These are phyloP conservation scores for Erodium moschatum DNA, from an alignment of 441 rosid species.

Conservation along the genomic window DNA sequence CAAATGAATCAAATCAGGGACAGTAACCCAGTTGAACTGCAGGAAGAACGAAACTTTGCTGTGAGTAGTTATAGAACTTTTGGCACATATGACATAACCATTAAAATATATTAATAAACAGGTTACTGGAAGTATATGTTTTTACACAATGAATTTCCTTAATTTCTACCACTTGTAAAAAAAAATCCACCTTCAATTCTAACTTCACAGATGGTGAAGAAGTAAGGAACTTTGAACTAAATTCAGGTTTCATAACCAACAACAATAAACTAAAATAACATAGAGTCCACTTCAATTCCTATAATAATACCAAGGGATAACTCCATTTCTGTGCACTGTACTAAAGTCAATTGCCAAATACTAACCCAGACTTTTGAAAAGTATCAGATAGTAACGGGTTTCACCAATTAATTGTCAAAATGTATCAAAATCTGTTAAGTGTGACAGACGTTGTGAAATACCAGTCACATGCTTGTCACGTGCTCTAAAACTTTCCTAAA, in stretches of 20 bases:
- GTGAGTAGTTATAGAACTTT: neutral
- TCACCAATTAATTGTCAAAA: no score
- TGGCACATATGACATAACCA: neutral
- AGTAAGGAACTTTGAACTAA: neutral
- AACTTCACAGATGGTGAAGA: neutral
- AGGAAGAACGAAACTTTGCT: neutral
- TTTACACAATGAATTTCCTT: neutral
- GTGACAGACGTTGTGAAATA: no score
- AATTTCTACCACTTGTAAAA: neutral
- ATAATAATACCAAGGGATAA: no score
- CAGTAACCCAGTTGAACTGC: neutral
- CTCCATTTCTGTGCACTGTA: no score
- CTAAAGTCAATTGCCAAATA: no score
- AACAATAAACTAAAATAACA: neutral
- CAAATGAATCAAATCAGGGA: neutral
- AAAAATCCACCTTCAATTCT: neutral
- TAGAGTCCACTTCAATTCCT: no score
- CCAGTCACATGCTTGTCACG: no score
- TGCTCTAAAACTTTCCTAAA: no score
- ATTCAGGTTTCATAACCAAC: neutral
- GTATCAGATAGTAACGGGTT: no score
- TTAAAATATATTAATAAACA: no score
- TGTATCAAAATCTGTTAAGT: no score
- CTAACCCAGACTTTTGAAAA: no score
- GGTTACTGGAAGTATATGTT: neutral